Evolutionary conservation across 768 basidiomycete species (phyloP), one percentile per base, ranked within the genome.

Genomic region (Russula virescens): DNA sequence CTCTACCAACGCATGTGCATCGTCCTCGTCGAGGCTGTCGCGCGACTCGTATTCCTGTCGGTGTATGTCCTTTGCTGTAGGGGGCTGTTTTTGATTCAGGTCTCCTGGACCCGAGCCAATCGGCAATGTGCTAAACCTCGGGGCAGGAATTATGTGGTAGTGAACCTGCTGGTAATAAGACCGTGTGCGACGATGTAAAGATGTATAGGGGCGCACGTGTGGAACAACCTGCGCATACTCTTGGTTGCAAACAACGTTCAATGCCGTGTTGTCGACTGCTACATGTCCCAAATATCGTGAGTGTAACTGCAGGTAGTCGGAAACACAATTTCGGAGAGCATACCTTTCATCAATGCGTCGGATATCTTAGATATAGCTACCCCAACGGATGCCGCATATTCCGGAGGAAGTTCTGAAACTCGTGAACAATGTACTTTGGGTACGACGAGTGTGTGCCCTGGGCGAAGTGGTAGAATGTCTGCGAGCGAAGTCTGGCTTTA

Each of bases 161-260:
- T 89, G 88, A 34, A 89, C 88, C 87, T 88, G 61, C 10, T 26
- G 7, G 40, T 26, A 40, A 23, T 53, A 54, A 58, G 49, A 5
- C 47, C 9, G 16, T 38, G 8, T 31, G n/a, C 11, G 3, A 45
- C 8, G 58, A 51, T 35, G 55, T 49, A 11, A 45, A 25, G 28
- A 50, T 11, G 7, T 11, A 11, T 19, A 3, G n/a, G 7, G 21
- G 69, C 82, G 61, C 64, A 88, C 88, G 75, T 90, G 88, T n/a
- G 83, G 84, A 8, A 90, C 86, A 5, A 85, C 86, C 69, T 90
- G 88, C 0, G 88, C 88, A 67, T 90, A 90, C 71, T 89, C 88
- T 69, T 90, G 88, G 69, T 89, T 89, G 68, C 87, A 88, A 5
- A 89, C 88, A 7, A 90, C 81, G 69, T 89, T 90, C 51, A 90